Percentiles rank a stretch among this genome's conserved stretches.
phyloP scores from a whole-genome alignment of 1,284 basidiomycete species.

The Malassezia obtusa region DNA sequence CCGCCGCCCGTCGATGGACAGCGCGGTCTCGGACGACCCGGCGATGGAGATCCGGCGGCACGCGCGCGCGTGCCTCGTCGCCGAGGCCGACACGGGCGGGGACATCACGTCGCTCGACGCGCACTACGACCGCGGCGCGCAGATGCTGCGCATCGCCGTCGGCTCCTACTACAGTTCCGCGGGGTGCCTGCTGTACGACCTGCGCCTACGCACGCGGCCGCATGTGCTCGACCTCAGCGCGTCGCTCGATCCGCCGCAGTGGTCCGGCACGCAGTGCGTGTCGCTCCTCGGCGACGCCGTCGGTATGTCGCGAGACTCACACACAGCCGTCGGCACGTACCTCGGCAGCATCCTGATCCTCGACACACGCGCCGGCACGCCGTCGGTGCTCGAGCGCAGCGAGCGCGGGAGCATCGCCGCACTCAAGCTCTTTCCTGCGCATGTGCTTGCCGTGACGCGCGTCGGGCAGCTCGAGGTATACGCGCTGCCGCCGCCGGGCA shows the following conservation, averaged over 20 bases:
- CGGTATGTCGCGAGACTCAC: neutral
- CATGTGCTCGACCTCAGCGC: constrained; percentile 13
- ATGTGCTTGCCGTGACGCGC: constrained; percentile 13
- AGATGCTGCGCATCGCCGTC: constrained; percentile 13
- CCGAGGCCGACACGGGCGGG: constrained; percentile 21
- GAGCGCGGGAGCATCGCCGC: constrained; percentile 16
- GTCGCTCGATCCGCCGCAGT: constrained; percentile 17
- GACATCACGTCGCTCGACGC: constrained; percentile 21
- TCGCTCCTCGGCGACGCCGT: constrained; percentile 13
- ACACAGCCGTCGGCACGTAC: constrained; percentile 20
- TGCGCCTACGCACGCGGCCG: constrained; percentile 11
- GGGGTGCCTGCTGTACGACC: constrained; percentile 19
- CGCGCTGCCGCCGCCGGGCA: neutral
- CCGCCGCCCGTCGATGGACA: neutral
- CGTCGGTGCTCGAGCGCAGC: constrained; percentile 7
- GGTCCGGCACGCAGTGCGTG: constrained; percentile 23
- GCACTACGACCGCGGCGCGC: constrained; percentile 1
- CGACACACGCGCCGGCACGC: constrained; percentile 14
- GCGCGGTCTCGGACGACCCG: constrained; percentile 4
- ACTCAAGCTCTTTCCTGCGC: constrained; percentile 7
- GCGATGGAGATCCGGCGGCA: constrained; percentile 6
- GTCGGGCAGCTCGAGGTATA: constrained; percentile 11
- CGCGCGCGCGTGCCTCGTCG: constrained; percentile 14
- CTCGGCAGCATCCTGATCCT: constrained; percentile 16
- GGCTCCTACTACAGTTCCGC: constrained; percentile 20